Evolutionary conservation across 305 asterid species (phyloP).

Genomic region (Ruellia speciosa): DNA sequence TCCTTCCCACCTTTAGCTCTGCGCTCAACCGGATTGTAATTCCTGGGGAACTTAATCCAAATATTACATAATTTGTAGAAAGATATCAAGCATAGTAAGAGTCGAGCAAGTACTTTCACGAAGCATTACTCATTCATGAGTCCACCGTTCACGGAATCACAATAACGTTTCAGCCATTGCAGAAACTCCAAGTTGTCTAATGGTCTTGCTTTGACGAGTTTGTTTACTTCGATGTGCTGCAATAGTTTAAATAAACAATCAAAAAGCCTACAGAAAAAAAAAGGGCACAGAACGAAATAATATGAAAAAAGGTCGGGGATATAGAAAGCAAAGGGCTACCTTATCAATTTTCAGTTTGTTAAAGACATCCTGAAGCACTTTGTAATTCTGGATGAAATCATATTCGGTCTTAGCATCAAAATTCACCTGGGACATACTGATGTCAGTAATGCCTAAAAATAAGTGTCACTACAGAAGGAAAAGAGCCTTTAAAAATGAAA

Average conservation of each 20-base stretch:
- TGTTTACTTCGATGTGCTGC: constrained; percentile 93
- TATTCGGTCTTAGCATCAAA: constrained; percentile 83
- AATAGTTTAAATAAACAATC: constrained; percentile 3
- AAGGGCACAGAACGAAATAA: neutral
- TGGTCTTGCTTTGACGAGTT: constrained; percentile 79
- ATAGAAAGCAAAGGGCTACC: constrained; percentile 30
- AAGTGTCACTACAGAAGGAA: neutral
- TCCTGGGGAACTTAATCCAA: constrained; percentile 31
- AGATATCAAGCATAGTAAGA: neutral
- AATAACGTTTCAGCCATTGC: constrained; percentile 90
- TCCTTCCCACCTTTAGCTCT: constrained; percentile 37
- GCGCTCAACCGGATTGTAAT: constrained; percentile 70
- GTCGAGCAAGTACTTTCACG: neutral
- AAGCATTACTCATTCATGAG: constrained; percentile 59
- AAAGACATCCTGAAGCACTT: constrained; percentile 85
- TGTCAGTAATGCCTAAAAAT: constrained; percentile 17
- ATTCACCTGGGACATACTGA: constrained; percentile 44
- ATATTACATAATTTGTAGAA: neutral
- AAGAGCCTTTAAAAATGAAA: constrained; percentile 9
- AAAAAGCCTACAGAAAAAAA: neutral
- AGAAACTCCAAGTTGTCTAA: constrained; percentile 92
- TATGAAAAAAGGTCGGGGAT: neutral
- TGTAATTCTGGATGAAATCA: constrained; percentile 88
- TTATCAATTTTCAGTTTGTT: constrained; percentile 71
- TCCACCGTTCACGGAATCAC: constrained; percentile 86